phyloP scores from a whole-genome alignment of 2,329 filamentous ascomycete species.

The Aspergillus sp. region DNA sequence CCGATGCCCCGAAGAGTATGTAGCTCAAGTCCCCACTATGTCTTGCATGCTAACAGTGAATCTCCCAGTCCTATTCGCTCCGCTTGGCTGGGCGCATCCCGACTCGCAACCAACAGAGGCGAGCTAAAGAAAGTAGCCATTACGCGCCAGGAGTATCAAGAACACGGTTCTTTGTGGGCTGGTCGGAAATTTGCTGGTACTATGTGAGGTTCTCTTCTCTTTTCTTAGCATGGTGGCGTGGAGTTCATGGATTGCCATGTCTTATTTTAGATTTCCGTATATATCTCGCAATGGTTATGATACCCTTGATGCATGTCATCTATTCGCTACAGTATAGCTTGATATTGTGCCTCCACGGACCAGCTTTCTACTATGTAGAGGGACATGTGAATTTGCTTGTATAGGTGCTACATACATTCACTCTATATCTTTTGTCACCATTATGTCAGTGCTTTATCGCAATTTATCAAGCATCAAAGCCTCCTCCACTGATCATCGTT shows the following conservation, averaged over 20 bases:
- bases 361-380: too few relatives aligned
- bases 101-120: constrained; percentile 63
- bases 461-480: too few relatives aligned
- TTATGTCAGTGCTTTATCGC: too few relatives aligned
- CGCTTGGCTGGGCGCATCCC: constrained; percentile 79
- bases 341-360: too few relatives aligned
- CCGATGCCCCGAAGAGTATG: constrained; percentile 57
- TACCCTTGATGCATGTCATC: not conserved
- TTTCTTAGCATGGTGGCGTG: not conserved
- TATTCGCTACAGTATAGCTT: too few relatives aligned
- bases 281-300: not conserved
- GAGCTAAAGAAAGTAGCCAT: constrained; percentile 61
- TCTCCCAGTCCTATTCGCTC: constrained; percentile 60
- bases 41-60: constrained; percentile 4
- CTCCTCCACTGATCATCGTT: too few relatives aligned
- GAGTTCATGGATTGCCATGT: not conserved
- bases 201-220: constrained; percentile 6
- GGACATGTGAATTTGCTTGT: too few relatives aligned
- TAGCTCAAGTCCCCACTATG: constrained; percentile 8
- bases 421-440: too few relatives aligned
- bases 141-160: constrained; percentile 86
- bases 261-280: too few relatives aligned
- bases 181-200: constrained; percentile 59
- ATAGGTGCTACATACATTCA: too few relatives aligned
- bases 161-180: constrained; percentile 70